A percentile compares a stretch with the other conserved stretches of the same genome.
Conservation (phyloP, 352 stramenopile genomes). For the Phytophthora podocarpi region DNA sequence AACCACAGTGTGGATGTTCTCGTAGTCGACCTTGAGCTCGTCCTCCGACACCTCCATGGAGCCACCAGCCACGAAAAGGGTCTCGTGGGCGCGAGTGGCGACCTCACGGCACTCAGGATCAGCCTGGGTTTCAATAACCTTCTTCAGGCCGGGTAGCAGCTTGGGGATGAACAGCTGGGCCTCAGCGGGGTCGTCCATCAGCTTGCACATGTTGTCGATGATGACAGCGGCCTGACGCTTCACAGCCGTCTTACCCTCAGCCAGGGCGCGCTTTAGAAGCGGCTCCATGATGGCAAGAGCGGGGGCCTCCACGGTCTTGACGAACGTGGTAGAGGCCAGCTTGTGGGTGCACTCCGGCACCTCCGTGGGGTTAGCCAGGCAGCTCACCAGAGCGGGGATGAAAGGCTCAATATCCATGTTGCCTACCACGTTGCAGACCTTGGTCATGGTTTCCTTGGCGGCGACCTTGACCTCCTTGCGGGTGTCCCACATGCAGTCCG, state of each 20-base stretch:
- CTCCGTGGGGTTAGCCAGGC: conserved; percentile 96
- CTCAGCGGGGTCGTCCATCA: conserved; percentile 97
- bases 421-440: conserved; percentile 96
- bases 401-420: conserved; percentile 99
- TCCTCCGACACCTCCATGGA: conserved; percentile 91
- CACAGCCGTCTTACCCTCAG: conserved; percentile 95
- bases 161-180: conserved; percentile 98
- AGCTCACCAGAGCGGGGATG: conserved; percentile 96
- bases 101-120: conserved; percentile 98
- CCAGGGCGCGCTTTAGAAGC: conserved; percentile 95
- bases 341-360: conserved; percentile 99
- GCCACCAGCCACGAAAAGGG: conserved; percentile 94
- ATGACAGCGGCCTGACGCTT: conserved; percentile 98
- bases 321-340: conserved; percentile 98
- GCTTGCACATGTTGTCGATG: conserved; percentile 99
- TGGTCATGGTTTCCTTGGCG: conserved; percentile 94
- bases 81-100: conserved; percentile 92
- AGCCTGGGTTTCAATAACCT: conserved; percentile 95
- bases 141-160: conserved; percentile 96
- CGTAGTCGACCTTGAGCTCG: conserved; percentile 93
- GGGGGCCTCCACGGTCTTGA: conserved; percentile 97
- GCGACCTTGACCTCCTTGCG: conserved; percentile 98
- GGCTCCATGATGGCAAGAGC: conserved; percentile 98
- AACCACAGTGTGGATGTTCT: conserved; percentile 77
- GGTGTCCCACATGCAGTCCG: conserved; percentile 99